A percentile compares a stretch with the other conserved stretches of the same genome.
phyloP scores from a whole-genome alignment of 2,329 filamentous ascomycete genomes.

The Colletotrichum orbiculare region DNA sequence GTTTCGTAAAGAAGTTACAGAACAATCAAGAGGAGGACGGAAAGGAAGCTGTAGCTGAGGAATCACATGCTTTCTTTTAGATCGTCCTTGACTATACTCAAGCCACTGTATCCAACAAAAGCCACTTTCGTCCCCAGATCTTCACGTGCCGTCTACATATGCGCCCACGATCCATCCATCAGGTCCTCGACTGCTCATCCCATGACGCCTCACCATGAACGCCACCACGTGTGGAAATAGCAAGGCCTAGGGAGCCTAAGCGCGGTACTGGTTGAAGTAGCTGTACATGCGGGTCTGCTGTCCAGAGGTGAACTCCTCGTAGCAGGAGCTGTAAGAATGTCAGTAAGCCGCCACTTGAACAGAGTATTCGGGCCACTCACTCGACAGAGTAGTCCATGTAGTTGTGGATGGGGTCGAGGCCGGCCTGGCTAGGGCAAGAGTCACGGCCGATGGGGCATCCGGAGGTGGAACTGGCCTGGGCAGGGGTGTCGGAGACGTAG shows the following conservation, averaged over 20 bases:
- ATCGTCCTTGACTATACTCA: no score
- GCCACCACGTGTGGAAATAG: not conserved
- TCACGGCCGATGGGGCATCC: conserved; percentile 53
- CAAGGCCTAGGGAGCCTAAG: not conserved
- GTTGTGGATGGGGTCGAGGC: conserved; percentile 51
- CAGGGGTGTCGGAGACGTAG: conserved; percentile 53
- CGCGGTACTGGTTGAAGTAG: conserved; percentile 51
- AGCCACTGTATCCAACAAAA: no score
- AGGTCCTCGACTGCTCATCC: not conserved
- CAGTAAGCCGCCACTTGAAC: conserved; percentile 34
- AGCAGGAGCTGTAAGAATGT: conserved; percentile 50
- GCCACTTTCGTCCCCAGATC: no score
- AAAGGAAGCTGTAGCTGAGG: no score
- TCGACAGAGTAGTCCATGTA: conserved; percentile 57
- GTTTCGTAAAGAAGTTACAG: not conserved
- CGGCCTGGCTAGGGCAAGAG: conserved; percentile 46
- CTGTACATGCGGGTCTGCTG: conserved; percentile 55
- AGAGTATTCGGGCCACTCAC: conserved; percentile 40
- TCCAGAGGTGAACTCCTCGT: conserved; percentile 56
- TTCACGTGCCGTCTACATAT: no score
- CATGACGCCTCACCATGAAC: not conserved
- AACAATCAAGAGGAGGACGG: no score
- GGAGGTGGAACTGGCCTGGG: conserved; percentile 44
- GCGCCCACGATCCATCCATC: no score
- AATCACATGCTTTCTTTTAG: no score